phyloP scores from a whole-genome alignment of 495 filamentous ascomycete genomes.

The Filosporella fistucella region DNA sequence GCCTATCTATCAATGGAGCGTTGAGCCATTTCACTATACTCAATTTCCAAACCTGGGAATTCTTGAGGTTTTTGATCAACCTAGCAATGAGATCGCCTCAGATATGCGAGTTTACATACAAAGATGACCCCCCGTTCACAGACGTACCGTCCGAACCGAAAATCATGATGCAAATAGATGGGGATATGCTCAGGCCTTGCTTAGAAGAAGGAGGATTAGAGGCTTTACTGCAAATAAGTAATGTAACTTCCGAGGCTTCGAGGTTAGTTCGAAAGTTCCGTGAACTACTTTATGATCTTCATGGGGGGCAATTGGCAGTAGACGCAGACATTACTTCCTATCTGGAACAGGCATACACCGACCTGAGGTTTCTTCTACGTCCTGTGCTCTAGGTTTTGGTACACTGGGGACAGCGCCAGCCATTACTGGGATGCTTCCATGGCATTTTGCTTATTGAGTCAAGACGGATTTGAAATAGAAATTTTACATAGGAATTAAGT shows the following conservation, averaged over 20 bases:
- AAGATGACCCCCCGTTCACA: constrained; percentile 11
- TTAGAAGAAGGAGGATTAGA: constrained; percentile 44
- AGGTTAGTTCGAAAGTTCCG: constrained; percentile 31
- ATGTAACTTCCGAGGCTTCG: constrained; percentile 24
- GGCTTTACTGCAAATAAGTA: constrained; percentile 31
- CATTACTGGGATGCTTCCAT: no score
- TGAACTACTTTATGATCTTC: constrained; percentile 12
- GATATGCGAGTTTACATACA: constrained; percentile 20
- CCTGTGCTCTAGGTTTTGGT: constrained; percentile 34
- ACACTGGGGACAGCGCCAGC: no score
- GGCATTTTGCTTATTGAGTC: no score
- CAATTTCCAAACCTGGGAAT: constrained; percentile 45
- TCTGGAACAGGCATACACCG: constrained; percentile 36
- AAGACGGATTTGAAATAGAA: no score
- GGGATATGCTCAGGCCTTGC: constrained; percentile 55
- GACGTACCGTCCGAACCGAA: constrained; percentile 27
- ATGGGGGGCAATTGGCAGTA: constrained; percentile 11
- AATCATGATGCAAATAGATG: constrained; percentile 59
- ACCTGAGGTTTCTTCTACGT: constrained; percentile 40
- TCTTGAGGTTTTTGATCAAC: constrained; percentile 61
- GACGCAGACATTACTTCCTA: constrained; percentile 12
- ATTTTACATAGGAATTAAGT: no score
- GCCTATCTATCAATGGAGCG: constrained; percentile 61
- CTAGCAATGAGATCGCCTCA: constrained; percentile 33
- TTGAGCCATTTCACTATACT: constrained; percentile 58